Evolutionary conservation across 768 basidiomycete genomes (phyloP).

Genomic region (Pleurotus djamor): DNA sequence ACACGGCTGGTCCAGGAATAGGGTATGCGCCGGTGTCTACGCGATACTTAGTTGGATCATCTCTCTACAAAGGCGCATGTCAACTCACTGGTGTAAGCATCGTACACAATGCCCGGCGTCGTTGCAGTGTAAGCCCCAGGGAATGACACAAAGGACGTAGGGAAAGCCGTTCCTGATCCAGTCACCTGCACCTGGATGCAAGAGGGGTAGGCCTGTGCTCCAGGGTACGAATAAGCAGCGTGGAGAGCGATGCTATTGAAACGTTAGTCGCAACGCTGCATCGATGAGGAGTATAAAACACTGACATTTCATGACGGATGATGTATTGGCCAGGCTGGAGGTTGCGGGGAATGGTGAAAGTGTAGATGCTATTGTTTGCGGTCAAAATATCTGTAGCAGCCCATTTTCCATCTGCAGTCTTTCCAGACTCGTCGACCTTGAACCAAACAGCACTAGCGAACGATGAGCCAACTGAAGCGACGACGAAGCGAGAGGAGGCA

Average conservation of each 20-base stretch:
- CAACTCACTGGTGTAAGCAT: conserved; percentile 1
- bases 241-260: conserved; percentile 35
- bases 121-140: conserved; percentile 36
- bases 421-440: conserved; percentile 47
- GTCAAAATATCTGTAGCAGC: conserved; percentile 37
- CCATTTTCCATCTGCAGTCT: conserved; percentile 40
- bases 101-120: conserved; percentile 6
- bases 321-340: conserved; percentile 47
- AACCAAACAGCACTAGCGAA: conserved; percentile 43
- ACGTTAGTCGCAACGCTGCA: background rate
- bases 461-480: background rate
- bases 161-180: conserved; percentile 40
- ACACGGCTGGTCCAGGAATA: conserved; percentile 7
- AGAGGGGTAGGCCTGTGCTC: conserved; percentile 41
- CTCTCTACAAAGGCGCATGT: background rate
- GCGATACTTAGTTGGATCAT: background rate
- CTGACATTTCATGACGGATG: conserved; percentile 45
- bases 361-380: conserved; percentile 37
- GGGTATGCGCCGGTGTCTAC: conserved; percentile 3
- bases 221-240: conserved; percentile 35
- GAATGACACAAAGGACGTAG: conserved; percentile 46
- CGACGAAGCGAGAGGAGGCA: conserved; percentile 2
- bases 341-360: conserved; percentile 43
- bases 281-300: background rate
- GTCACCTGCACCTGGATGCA: conserved; percentile 47